Conservation (phyloP, 257 asterid genomes). For the Anisodus acutangulus region DNA sequence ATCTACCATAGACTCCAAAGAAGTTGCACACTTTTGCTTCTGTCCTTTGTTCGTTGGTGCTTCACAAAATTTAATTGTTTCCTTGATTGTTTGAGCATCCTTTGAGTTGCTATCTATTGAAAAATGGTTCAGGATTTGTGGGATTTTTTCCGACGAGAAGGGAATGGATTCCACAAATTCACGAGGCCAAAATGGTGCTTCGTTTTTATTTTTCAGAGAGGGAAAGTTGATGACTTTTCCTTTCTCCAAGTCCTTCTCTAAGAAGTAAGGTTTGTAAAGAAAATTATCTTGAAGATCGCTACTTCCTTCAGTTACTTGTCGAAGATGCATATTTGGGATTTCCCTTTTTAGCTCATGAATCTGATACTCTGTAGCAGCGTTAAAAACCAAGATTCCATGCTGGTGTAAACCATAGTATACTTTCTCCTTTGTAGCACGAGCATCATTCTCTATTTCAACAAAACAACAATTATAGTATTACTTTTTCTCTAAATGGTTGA, state of each 20-base stretch:
- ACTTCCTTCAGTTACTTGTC: background rate
- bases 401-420: background rate
- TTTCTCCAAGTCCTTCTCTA: conserved; percentile 16
- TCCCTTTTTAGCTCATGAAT: background rate
- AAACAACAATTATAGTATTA: background rate
- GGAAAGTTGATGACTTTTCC: conserved; percentile 26
- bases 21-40: conserved; percentile 21
- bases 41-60: background rate
- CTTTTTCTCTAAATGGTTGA: background rate
- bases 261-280: conserved; percentile 26
- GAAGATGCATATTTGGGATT: background rate
- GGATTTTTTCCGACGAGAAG: conserved; percentile 13
- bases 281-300: background rate
- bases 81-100: conserved; percentile 25
- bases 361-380: background rate
- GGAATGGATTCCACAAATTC: conserved; percentile 30
- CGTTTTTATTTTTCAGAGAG: background rate
- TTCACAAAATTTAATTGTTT: conserved; percentile 21
- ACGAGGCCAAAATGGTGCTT: conserved; percentile 33
- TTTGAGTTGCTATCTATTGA: conserved; percentile 17
- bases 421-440: background rate
- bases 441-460: background rate
- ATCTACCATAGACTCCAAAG: conserved; percentile 32
- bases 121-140: conserved; percentile 23
- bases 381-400: background rate